These are phyloP conservation scores for Chaetomium cochliodes DNA, from an alignment of 495 filamentous ascomycete genomes.

Conservation along the genomic window DNA sequence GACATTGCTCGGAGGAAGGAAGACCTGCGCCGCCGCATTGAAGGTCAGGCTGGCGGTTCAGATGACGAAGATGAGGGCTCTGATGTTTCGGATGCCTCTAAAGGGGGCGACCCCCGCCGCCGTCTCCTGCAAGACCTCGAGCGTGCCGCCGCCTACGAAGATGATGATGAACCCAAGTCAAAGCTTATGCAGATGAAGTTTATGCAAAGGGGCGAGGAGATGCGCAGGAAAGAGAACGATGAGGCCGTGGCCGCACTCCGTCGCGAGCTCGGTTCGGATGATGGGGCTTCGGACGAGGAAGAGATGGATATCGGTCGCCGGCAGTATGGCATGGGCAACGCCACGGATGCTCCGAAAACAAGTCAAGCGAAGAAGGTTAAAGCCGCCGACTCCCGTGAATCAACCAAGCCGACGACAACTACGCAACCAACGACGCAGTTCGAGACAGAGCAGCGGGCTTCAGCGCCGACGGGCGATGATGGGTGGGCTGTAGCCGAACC, in stretches of 20 bases:
- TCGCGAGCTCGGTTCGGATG: conserved; percentile 63
- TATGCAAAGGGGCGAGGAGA: conserved; percentile 84
- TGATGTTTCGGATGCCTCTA: conserved; percentile 49
- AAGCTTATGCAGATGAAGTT: conserved; percentile 76
- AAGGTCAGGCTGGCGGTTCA: conserved; percentile 66
- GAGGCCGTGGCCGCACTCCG: conserved; percentile 72
- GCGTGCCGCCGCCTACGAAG: conserved; percentile 40
- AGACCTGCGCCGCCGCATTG: conserved; percentile 76
- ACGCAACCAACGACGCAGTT: not conserved
- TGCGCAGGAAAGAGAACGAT: conserved; percentile 74
- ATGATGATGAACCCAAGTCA: conserved; percentile 41
- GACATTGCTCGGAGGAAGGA: conserved; percentile 86
- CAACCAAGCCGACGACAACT: conserved; percentile 1
- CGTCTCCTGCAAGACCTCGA: conserved; percentile 61
- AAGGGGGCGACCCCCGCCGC: conserved; percentile 53
- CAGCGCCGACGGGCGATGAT: conserved; percentile 17
- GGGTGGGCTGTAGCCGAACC: conserved; percentile 13
- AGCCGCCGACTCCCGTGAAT: not conserved
- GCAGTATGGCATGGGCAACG: conserved; percentile 55
- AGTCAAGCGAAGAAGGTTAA: conserved; percentile 20
- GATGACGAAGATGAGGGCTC: conserved; percentile 55
- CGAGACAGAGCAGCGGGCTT: not conserved
- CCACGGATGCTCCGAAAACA: conserved; percentile 21
- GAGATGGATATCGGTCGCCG: conserved; percentile 63
- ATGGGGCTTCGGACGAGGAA: conserved; percentile 56